phyloP scores from a whole-genome alignment of 2,329 filamentous ascomycete genomes.

The Aspergillus sclerotialis region DNA sequence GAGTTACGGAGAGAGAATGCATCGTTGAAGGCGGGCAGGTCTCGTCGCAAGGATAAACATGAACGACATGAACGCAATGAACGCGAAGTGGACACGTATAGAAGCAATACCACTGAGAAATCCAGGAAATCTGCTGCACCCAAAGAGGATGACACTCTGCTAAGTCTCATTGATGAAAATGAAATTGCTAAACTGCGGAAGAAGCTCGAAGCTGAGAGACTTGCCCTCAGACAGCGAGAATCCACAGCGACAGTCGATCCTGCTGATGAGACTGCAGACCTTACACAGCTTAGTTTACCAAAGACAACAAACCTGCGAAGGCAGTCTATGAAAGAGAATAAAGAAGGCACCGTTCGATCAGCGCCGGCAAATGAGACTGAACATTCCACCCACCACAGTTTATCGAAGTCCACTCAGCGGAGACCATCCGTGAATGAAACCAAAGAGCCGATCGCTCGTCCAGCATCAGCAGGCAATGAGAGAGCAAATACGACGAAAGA shows the following conservation, averaged over 20 bases:
- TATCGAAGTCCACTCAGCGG: conserved; percentile 36
- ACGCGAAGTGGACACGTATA: conserved; percentile 25
- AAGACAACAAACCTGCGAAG: background rate
- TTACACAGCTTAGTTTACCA: conserved; percentile 30
- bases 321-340: background rate
- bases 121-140: conserved; percentile 18
- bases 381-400: conserved; percentile 29
- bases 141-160: conserved; percentile 42
- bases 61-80: conserved; percentile 17
- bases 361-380: conserved; percentile 31
- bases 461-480: conserved; percentile 29
- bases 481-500: conserved; percentile 20
- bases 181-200: conserved; percentile 50
- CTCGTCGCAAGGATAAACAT: conserved; percentile 25
- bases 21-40: conserved; percentile 40
- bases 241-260: conserved; percentile 23
- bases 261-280: conserved; percentile 31
- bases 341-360: conserved; percentile 16
- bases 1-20: conserved; percentile 48
- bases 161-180: conserved; percentile 48
- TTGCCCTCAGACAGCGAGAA: conserved; percentile 36
- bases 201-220: conserved; percentile 48
- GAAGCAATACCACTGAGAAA: conserved; percentile 20
- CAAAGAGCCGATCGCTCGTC: conserved; percentile 28
- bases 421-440: conserved; percentile 51